These are phyloP conservation scores for Pyrenophora tritici-repentis DNA, from an alignment of 2,329 filamentous ascomycete genomes.

Conservation along the genomic window DNA sequence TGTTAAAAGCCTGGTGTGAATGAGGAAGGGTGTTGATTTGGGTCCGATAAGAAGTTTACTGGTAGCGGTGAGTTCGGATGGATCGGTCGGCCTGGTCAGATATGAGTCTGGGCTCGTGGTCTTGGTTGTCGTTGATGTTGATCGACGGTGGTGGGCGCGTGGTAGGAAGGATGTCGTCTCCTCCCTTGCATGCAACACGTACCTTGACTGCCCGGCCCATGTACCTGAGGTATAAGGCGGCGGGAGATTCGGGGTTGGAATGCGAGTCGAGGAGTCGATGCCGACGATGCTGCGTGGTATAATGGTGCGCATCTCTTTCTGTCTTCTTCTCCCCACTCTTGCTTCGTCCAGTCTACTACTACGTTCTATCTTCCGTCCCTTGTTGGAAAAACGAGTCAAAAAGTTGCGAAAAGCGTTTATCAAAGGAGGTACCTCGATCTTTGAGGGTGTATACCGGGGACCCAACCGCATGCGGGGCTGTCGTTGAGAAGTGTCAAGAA, in stretches of 20 bases:
- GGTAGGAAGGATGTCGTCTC: background rate
- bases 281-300: constrained; percentile 19
- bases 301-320: constrained; percentile 16
- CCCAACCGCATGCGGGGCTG: constrained; percentile 20
- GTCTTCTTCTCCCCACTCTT: background rate
- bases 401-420: background rate
- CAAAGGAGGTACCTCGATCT: constrained; percentile 4
- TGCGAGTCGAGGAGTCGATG: constrained; percentile 16
- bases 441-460: constrained; percentile 10
- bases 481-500: constrained; percentile 18
- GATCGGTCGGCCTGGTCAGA: constrained; percentile 40
- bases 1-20: constrained; percentile 57
- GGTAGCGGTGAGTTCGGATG: constrained; percentile 49
- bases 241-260: constrained; percentile 34
- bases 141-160: background rate
- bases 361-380: too few relatives aligned
- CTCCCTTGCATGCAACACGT: constrained; percentile 23
- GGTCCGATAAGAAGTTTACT: constrained; percentile 48
- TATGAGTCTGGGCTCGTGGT: background rate
- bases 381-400: background rate
- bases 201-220: constrained; percentile 27
- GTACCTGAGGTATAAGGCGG: constrained; percentile 37
- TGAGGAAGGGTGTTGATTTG: constrained; percentile 47
- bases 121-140: background rate
- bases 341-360: background rate